phyloP scores from a whole-genome alignment of 306 rosid species.

The Oemleria cerasiformis region DNA sequence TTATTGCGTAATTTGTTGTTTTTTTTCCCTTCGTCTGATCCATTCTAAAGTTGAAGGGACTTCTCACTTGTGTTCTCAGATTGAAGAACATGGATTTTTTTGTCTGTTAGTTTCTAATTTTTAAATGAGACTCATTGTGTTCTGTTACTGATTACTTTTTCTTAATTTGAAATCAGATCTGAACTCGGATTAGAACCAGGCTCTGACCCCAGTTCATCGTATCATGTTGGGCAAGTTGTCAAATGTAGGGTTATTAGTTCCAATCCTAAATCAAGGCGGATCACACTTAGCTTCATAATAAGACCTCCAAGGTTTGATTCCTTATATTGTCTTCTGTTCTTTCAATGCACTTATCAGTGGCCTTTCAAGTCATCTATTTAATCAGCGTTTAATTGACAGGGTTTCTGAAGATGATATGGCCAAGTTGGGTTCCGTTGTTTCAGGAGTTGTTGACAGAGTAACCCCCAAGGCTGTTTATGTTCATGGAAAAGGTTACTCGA shows the following conservation, averaged over 20 bases:
- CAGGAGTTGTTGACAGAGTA: conserved; percentile 77
- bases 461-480: conserved; percentile 59
- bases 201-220: conserved; percentile 59
- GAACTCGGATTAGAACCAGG: conserved; percentile 91
- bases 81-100: background rate
- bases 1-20: background rate
- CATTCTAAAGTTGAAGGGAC: background rate
- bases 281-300: conserved; percentile 83
- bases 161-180: conserved; percentile 53
- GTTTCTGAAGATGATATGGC: conserved; percentile 63
- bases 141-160: conserved; percentile 23
- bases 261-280: conserved; percentile 66
- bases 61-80: background rate
- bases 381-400: conserved; percentile 50
- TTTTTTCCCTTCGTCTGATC: background rate
- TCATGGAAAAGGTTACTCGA: conserved; percentile 52
- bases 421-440: conserved; percentile 65
- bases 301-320: conserved; percentile 69
- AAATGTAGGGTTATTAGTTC: conserved; percentile 73
- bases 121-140: background rate
- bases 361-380: too few species aligned
- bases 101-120: background rate
- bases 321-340: background rate
- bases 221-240: conserved; percentile 87
- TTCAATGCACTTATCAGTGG: conserved; percentile 5